Conservation (phyloP, 352 stramenopile species). For the Phytophthora nicotianae region DNA sequence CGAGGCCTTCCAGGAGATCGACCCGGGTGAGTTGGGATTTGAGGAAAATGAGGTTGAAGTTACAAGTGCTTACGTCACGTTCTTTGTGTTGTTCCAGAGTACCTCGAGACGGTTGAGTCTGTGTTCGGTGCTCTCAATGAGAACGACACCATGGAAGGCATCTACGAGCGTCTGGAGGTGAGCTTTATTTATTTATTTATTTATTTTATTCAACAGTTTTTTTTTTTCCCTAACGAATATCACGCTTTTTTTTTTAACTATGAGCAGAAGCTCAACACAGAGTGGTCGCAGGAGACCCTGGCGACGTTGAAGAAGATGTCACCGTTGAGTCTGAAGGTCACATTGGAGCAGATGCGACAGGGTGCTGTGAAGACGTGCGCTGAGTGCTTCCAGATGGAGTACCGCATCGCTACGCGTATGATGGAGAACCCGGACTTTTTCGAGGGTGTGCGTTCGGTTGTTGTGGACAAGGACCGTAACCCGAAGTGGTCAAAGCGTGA, state of each 20-base stretch:
- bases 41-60: slow-evolving; percentile 2
- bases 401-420: slow-evolving; percentile 83
- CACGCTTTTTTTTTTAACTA: slow-evolving; percentile 9
- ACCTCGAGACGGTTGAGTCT: slow-evolving; percentile 74
- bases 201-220: too few relatives aligned
- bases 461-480: slow-evolving; percentile 96
- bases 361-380: slow-evolving; percentile 81
- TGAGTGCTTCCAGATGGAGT: slow-evolving; percentile 97
- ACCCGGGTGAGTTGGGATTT: slow-evolving; percentile 41
- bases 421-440: slow-evolving; percentile 95
- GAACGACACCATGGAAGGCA: slow-evolving; percentile 76
- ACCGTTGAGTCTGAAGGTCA: slow-evolving; percentile 94
- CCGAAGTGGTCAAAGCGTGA: slow-evolving; percentile 90
- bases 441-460: slow-evolving; percentile 95
- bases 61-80: slow-evolving; percentile 12
- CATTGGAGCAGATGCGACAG: slow-evolving; percentile 93
- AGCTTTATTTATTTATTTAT: slow-evolving; percentile 7
- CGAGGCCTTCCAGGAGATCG: slow-evolving; percentile 80
- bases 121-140: slow-evolving; percentile 81
- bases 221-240: slow-evolving; percentile 10
- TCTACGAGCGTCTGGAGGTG: slow-evolving; percentile 59
- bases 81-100: slow-evolving; percentile 44
- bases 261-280: slow-evolving; percentile 55
- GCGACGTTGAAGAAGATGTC: slow-evolving; percentile 90
- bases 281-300: slow-evolving; percentile 84